Percentiles rank a stretch among this genome's conserved stretches.
phyloP scores from a whole-genome alignment of 148 eudicot species.

The Silene conica region DNA sequence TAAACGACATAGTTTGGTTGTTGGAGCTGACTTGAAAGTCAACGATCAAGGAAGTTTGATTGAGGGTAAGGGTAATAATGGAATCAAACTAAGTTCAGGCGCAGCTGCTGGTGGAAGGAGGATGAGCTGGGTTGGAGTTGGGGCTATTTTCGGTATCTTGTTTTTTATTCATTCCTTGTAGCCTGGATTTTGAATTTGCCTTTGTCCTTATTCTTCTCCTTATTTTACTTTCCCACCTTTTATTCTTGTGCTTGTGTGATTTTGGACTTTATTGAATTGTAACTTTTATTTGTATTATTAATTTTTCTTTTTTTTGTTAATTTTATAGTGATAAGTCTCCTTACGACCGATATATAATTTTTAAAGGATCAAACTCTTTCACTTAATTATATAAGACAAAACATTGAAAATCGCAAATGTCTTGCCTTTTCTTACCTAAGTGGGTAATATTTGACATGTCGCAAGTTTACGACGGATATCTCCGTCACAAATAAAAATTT shows the following conservation, averaged over 20 bases:
- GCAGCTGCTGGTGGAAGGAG: background rate
- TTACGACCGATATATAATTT: no score
- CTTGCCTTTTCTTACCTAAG: no score
- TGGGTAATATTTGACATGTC: no score
- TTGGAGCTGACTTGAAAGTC: constrained; percentile 48
- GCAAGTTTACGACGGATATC: no score
- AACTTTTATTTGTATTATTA: no score
- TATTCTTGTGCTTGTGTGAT: background rate
- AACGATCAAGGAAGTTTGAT: constrained; percentile 32
- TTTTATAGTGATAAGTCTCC: no score
- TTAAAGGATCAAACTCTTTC: no score
- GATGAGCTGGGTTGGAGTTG: background rate
- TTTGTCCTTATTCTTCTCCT: background rate
- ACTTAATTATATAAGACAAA: no score
- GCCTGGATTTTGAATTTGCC: background rate
- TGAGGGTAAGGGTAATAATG: constrained; percentile 49
- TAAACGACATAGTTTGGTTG: constrained; percentile 36
- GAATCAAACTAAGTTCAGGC: constrained; percentile 49
- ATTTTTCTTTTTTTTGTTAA: no score
- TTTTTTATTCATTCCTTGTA: constrained; percentile 8
- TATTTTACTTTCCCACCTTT: no score
- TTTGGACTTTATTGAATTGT: background rate
- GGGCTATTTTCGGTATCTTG: constrained; percentile 17
- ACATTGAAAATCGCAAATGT: no score
- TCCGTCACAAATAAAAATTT: no score